Conservation (phyloP, 2,329 filamentous ascomycete genomes). For the Triangularia setosa region DNA sequence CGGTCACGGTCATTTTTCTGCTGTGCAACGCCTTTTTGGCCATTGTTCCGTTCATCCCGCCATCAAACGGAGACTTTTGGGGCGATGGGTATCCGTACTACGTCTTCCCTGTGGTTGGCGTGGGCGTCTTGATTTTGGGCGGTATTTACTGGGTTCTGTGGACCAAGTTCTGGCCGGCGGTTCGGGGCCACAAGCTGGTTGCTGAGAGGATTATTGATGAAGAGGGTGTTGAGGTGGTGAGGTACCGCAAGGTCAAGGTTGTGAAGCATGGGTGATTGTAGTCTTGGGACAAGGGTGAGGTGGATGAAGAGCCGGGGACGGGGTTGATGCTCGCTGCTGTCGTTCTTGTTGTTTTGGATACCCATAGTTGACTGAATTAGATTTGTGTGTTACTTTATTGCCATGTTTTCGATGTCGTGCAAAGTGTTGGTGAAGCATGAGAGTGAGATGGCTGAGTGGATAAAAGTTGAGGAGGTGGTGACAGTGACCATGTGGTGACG, state of each 20-base stretch:
- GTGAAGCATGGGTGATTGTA: neutral
- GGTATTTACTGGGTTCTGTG: slow-evolving; percentile 51
- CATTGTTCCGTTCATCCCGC: slow-evolving; percentile 53
- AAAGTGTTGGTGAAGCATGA: too few relatives aligned
- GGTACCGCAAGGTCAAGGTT: slow-evolving; percentile 32
- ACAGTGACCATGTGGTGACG: neutral
- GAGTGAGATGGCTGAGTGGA: neutral
- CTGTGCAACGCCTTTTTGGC: slow-evolving; percentile 50
- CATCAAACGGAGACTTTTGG: slow-evolving; percentile 46
- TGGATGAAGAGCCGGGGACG: neutral
- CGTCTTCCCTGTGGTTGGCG: slow-evolving; percentile 52
- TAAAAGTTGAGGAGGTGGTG: neutral
- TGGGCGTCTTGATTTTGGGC: slow-evolving; percentile 49
- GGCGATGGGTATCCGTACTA: slow-evolving; percentile 53
- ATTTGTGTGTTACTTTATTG: neutral
- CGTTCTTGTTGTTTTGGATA: neutral
- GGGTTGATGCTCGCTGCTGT: neutral
- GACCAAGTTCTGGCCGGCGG: slow-evolving; percentile 48
- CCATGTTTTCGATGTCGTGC: too few relatives aligned
- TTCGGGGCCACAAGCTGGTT: slow-evolving; percentile 50
- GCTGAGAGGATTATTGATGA: slow-evolving; percentile 43
- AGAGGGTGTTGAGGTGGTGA: slow-evolving; percentile 38
- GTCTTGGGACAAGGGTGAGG: neutral
- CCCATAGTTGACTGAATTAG: neutral
- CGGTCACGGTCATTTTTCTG: slow-evolving; percentile 47